A percentile compares a stretch with the other conserved stretches of the same genome.
Conservation (phyloP, 2,329 filamentous ascomycete genomes). For the Thielaviopsis euricoi region DNA sequence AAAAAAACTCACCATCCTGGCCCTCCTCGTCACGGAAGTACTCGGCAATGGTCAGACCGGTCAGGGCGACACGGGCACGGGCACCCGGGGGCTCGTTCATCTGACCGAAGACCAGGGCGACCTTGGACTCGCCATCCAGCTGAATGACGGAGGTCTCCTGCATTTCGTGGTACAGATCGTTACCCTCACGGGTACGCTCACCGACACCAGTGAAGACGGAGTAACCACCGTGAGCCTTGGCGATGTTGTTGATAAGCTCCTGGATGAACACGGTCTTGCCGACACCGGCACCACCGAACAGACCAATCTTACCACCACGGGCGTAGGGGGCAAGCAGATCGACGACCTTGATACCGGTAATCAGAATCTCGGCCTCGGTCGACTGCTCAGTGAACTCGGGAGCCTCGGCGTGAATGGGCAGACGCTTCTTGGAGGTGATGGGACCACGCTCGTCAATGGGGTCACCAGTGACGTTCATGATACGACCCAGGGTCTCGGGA, state of each 20-base stretch:
- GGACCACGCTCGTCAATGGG: constrained; percentile 99
- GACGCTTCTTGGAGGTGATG: constrained; percentile 78
- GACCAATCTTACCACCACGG: constrained; percentile 99
- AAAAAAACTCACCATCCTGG: constrained; percentile 56
- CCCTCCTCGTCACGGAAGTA: constrained; percentile 65
- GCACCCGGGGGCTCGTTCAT: constrained; percentile 99
- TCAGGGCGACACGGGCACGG: constrained; percentile 98
- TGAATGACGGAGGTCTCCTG: constrained; percentile 99
- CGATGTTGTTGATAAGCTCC: constrained; percentile 99
- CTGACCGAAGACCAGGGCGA: constrained; percentile 98
- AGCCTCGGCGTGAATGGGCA: constrained; percentile 87
- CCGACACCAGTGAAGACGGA: constrained; percentile 99
- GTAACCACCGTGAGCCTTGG: constrained; percentile 99
- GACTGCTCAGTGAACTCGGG: constrained; percentile 91
- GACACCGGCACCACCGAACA: constrained; percentile 99
- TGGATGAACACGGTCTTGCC: constrained; percentile 99
- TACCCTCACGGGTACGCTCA: constrained; percentile 99
- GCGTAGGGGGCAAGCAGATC: constrained; percentile 97
- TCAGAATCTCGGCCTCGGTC: constrained; percentile 86
- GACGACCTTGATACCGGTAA: constrained; percentile 99
- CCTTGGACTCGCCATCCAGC: constrained; percentile 98
- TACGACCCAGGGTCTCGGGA: constrained; percentile 83
- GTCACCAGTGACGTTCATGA: constrained; percentile 99
- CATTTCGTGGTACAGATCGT: constrained; percentile 99
- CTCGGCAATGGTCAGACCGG: constrained; percentile 66